phyloP scores from a whole-genome alignment of 2,329 filamentous ascomycete species.

The Trichoderma koningii region DNA sequence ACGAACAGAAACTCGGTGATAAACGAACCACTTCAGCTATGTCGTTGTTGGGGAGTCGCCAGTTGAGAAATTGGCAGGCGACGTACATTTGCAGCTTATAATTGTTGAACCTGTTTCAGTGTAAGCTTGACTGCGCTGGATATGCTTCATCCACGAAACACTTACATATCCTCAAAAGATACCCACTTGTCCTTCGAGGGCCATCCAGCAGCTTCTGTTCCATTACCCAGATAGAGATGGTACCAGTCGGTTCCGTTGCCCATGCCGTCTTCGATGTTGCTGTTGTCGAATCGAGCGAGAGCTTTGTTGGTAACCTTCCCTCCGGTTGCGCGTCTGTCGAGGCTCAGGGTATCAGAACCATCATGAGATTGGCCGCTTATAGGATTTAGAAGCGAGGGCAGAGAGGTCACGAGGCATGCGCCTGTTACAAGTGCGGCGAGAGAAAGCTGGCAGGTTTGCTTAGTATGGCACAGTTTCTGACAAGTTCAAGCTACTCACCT shows the following conservation, averaged over 20 bases:
- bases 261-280: slow-evolving; percentile 27
- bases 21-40: slow-evolving; percentile 27
- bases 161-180: slow-evolving; percentile 27
- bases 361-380: not conserved
- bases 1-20: not conserved
- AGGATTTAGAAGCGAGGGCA: slow-evolving; percentile 5
- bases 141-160: not conserved
- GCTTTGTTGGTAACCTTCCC: slow-evolving; percentile 2
- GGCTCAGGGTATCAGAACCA: not conserved
- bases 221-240: slow-evolving; percentile 30
- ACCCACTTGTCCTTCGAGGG: slow-evolving; percentile 22
- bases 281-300: slow-evolving; percentile 19
- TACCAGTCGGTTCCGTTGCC: slow-evolving; percentile 37
- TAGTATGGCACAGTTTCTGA: not conserved
- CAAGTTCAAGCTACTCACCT: not conserved
- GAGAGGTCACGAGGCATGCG: not conserved
- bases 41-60: slow-evolving; percentile 27
- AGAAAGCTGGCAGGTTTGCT: not conserved
- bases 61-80: slow-evolving; percentile 25
- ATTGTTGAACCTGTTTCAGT: slow-evolving; percentile 33
- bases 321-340: not conserved
- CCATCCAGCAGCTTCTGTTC: slow-evolving; percentile 23
- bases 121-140: not conserved
- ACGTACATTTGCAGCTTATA: slow-evolving; percentile 28
- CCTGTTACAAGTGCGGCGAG: not conserved